Percentiles rank a stretch among this genome's conserved stretches.
Evolutionary conservation across 768 basidiomycete genomes (phyloP).

Genomic region (Mycena venus): DNA sequence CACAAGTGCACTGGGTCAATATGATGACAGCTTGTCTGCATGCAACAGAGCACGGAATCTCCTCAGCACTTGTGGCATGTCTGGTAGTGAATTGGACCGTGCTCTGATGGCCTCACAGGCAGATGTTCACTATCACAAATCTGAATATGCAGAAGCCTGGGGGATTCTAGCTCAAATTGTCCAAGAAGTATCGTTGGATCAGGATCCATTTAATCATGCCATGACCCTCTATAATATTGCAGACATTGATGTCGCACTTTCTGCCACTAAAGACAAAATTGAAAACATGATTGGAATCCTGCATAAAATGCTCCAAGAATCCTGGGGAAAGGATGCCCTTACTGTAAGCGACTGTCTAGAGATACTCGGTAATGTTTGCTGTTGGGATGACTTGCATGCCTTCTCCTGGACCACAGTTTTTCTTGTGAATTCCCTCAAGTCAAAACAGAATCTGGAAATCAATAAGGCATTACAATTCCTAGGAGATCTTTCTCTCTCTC

Average conservation of each 20-base stretch:
- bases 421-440: background rate
- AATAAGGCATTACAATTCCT: background rate
- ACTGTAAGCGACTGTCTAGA: background rate
- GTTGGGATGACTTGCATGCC: background rate
- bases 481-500: background rate
- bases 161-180: background rate
- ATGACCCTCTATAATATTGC: background rate
- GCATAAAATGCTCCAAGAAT: background rate
- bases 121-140: background rate
- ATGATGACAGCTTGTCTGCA: background rate
- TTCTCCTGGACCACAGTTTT: background rate
- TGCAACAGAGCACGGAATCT: background rate
- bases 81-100: background rate
- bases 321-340: background rate
- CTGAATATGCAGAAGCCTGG: background rate
- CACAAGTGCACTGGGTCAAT: background rate
- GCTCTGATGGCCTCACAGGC: background rate
- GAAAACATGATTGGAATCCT: background rate
- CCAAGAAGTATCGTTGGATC: background rate
- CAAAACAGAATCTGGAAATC: background rate
- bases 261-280: background rate
- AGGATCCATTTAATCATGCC: background rate
- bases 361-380: background rate
- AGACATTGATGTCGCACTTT: background rate
- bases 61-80: background rate